Conservation (phyloP, 2,329 filamentous ascomycete species). For the Rhinocladiella similis region DNA sequence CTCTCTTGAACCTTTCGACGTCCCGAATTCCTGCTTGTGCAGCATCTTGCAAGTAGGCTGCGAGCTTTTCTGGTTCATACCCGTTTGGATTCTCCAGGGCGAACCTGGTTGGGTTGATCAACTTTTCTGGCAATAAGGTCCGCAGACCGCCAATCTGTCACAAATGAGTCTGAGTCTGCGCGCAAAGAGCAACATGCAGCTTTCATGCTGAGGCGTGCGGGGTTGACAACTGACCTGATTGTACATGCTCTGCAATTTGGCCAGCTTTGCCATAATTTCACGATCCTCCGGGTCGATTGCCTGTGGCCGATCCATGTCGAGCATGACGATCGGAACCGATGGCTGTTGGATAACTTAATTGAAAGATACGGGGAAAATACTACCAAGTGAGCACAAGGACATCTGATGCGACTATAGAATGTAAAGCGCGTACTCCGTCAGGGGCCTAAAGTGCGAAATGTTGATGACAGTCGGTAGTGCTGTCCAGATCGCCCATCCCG, state of each 20-base stretch:
- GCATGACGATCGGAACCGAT: conserved; percentile 4
- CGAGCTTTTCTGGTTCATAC: conserved; percentile 38
- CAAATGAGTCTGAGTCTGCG: conserved; percentile 1
- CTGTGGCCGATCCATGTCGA: background rate
- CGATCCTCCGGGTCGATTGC: conserved; percentile 26
- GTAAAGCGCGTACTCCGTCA: too few relatives aligned
- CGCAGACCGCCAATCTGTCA: conserved; percentile 45
- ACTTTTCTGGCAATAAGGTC: conserved; percentile 39
- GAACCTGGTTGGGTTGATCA: conserved; percentile 41
- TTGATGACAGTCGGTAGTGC: too few relatives aligned
- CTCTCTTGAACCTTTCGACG: conserved; percentile 39
- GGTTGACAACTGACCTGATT: conserved; percentile 20
- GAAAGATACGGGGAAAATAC: too few relatives aligned
- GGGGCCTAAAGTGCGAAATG: too few relatives aligned
- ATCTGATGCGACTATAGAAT: background rate
- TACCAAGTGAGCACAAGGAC: background rate
- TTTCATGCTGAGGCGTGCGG: background rate
- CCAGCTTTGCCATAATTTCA: conserved; percentile 25
- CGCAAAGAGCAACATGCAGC: conserved; percentile 2
- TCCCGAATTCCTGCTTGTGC: conserved; percentile 39
- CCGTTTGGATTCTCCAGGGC: conserved; percentile 39
- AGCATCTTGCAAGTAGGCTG: conserved; percentile 36
- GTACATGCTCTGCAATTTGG: conserved; percentile 28
- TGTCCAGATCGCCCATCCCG: too few relatives aligned
- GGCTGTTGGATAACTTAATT: background rate